phyloP scores from a whole-genome alignment of 495 filamentous ascomycete species.

The Penicillium steckii region DNA sequence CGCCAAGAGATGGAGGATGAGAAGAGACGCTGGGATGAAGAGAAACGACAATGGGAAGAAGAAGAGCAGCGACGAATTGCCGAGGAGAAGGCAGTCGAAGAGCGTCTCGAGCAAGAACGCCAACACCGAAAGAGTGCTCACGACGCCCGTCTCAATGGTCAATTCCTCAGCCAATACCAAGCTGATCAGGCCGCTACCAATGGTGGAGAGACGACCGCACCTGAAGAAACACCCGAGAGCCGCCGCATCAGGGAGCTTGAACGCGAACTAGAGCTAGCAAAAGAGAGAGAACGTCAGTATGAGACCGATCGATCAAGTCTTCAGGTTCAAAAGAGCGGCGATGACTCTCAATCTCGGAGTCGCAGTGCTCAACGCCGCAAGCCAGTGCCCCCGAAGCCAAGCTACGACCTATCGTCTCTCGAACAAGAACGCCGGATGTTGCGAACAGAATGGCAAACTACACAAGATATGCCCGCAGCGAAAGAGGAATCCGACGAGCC shows the following conservation, averaged over 20 bases:
- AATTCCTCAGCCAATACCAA: constrained; percentile 85
- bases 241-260: constrained; percentile 82
- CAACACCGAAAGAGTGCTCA: constrained; percentile 56
- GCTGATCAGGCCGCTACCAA: constrained; percentile 38
- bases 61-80: constrained; percentile 73
- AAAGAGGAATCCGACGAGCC: constrained; percentile 10
- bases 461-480: constrained; percentile 36
- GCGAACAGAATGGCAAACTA: constrained; percentile 64
- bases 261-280: constrained; percentile 78
- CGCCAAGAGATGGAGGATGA: constrained; percentile 68
- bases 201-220: constrained; percentile 6
- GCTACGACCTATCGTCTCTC: constrained; percentile 66
- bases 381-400: constrained; percentile 52
- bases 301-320: constrained; percentile 71
- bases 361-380: constrained; percentile 41
- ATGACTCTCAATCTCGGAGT: constrained; percentile 26
- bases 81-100: constrained; percentile 73
- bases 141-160: constrained; percentile 71
- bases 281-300: constrained; percentile 83
- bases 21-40: constrained; percentile 77
- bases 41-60: constrained; percentile 77
- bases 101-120: constrained; percentile 63
- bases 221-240: constrained; percentile 45
- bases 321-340: constrained; percentile 32
- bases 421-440: constrained; percentile 75